Evolutionary conservation across 139 green algal species (phyloP).

Genomic region (Volvox africanus): DNA sequence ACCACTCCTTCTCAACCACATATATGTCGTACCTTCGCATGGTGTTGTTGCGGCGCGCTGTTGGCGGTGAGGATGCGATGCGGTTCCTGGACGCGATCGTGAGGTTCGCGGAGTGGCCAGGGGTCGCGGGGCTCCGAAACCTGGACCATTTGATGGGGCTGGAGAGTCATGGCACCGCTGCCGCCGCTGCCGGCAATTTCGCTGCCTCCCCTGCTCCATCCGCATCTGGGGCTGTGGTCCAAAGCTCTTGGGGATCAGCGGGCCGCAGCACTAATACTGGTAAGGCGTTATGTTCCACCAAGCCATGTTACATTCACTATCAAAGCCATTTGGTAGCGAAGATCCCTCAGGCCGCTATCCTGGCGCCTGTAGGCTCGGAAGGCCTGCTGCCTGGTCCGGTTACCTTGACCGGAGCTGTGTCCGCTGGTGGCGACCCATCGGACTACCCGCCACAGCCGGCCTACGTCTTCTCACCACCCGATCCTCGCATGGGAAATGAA

Average conservation of each 20-base stretch:
- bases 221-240: too few relatives aligned
- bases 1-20: background rate
- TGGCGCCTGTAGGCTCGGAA: background rate
- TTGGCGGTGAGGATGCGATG: background rate
- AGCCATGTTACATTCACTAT: too few relatives aligned
- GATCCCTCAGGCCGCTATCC: background rate
- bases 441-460: background rate
- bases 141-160: background rate
- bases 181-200: background rate
- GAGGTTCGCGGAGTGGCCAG: conserved; percentile 2
- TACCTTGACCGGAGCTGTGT: background rate
- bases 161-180: background rate
- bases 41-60: background rate
- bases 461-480: background rate
- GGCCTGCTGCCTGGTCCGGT: background rate
- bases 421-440: background rate
- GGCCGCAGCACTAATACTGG: too few relatives aligned
- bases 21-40: background rate
- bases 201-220: background rate
- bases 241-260: too few relatives aligned
- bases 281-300: too few relatives aligned
- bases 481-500: background rate
- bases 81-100: background rate
- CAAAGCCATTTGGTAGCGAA: too few relatives aligned
- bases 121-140: background rate